Base-by-base conservation (phyloP, 805 yeast species). In the Teunomyces atbi region DNA sequence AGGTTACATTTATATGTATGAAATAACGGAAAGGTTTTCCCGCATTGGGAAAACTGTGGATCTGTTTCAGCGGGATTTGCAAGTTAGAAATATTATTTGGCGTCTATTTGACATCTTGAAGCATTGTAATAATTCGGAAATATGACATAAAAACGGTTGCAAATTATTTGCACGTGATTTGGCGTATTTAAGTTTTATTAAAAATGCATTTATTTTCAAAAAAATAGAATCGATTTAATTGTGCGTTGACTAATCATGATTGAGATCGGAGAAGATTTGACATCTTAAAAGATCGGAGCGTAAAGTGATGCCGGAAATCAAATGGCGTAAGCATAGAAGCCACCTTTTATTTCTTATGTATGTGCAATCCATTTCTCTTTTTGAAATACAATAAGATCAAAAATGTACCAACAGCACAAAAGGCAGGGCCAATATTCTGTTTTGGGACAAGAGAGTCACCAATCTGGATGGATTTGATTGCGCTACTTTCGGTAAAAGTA, bases 381-480 rank as follows among this genome's bases (percentile, higher is more conserved):
- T 51, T 59, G 15, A 52, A 27, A 34, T 53, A 61, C n/a, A 53
- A 27, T 23, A 49, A 45, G 28, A 60, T 51, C 21, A 61, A 42
- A 23, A 59, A 45, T 26, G 54, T 57, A 18, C 57, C 30, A 7
- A 60, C 40, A 13, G 54, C 19, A 42, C 52, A 57, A 16, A 58
- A 45, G 1, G 61, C 63, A 1, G 49, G 8, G 1, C 64, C 62
- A 10, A 56, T 40, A 26, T 49, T 48, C 28, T 54, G 59, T n/a
- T 46, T 23, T 23, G 11, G 26, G 26, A 23, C 26, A 8, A 23
- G 10, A 7, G 26, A 23, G 26, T 23, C 26, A 23, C 26, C 26
- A 7, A 23, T 23, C 26, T 11, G 26, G 26, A 8, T 7, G 26
- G 26, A 23, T 6, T 23, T 23, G 26, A 3, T 23, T 7, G 26